phyloP scores from a whole-genome alignment of 176 grass and related monocot species.

The Musa itinerans region DNA sequence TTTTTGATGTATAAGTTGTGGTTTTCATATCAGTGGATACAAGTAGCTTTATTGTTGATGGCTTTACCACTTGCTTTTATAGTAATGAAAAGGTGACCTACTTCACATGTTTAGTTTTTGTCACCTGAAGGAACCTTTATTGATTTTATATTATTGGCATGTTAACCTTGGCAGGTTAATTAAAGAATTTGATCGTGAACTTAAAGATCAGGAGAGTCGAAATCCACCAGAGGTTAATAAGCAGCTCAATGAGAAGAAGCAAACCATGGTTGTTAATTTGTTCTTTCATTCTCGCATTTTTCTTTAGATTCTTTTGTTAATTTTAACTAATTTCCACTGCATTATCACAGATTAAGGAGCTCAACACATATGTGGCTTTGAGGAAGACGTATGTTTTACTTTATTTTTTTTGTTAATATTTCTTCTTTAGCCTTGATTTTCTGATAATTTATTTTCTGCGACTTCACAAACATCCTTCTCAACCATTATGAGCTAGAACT shows the following conservation, averaged over 20 bases:
- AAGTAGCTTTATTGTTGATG: background rate
- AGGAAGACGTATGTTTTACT: slow-evolving; percentile 76
- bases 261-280: slow-evolving; percentile 60
- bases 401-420: background rate
- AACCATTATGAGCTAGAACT: background rate
- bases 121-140: background rate
- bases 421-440: background rate
- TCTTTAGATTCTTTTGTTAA: background rate
- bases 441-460: too few species aligned
- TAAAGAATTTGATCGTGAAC: slow-evolving; percentile 69
- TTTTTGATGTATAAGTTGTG: too few species aligned
- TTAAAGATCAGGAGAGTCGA: slow-evolving; percentile 76
- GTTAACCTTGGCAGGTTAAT: slow-evolving; percentile 48
- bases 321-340: slow-evolving; percentile 16
- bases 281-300: background rate
- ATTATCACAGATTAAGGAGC: slow-evolving; percentile 75
- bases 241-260: slow-evolving; percentile 96
- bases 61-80: background rate
- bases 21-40: background rate
- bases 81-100: background rate
- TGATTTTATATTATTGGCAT: background rate
- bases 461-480: background rate
- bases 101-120: background rate
- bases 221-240: slow-evolving; percentile 67
- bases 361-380: slow-evolving; percentile 85